Evolutionary conservation across 805 yeast genomes (phyloP).

Genomic region (Ogataea methanolica): DNA sequence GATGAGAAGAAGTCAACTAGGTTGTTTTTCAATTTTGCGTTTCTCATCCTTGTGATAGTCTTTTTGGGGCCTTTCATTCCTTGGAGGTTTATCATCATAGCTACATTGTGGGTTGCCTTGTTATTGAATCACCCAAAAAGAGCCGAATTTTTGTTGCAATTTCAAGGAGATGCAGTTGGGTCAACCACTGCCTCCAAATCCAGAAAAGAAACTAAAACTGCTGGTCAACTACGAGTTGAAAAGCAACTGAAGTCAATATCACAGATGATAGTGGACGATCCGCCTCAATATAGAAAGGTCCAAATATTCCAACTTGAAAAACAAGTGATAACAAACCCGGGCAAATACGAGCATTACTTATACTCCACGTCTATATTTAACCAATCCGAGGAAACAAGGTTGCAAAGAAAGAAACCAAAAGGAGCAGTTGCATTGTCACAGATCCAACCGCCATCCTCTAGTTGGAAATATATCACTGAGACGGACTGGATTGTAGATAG

Average conservation of each 20-base stretch:
- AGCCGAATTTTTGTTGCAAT: slow-evolving; percentile 11
- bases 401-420: slow-evolving; percentile 53
- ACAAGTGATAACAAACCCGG: slow-evolving; percentile 50
- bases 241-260: slow-evolving; percentile 5
- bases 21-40: slow-evolving; percentile 41
- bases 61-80: slow-evolving; percentile 52
- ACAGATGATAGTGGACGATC: slow-evolving; percentile 61
- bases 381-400: slow-evolving; percentile 38
- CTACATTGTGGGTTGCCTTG: slow-evolving; percentile 52
- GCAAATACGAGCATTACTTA: slow-evolving; percentile 56
- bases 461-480: slow-evolving; percentile 66
- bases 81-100: slow-evolving; percentile 56
- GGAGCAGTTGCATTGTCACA: slow-evolving; percentile 54
- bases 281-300: slow-evolving; percentile 55
- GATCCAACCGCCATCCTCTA: slow-evolving; percentile 55
- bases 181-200: slow-evolving; percentile 21
- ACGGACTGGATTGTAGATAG: slow-evolving; percentile 64
- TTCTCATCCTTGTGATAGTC: slow-evolving; percentile 38
- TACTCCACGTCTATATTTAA: slow-evolving; percentile 57
- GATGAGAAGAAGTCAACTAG: slow-evolving; percentile 66
- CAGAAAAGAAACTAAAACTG: slow-evolving; percentile 5
- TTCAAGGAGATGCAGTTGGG: not conserved
- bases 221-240: not conserved
- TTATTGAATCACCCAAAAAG: slow-evolving; percentile 56
- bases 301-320: slow-evolving; percentile 76